Evolutionary conservation across 257 asterid genomes (phyloP), one percentile per base, ranked within the genome.

Genomic region (Fraxinus pennsylvanica): DNA sequence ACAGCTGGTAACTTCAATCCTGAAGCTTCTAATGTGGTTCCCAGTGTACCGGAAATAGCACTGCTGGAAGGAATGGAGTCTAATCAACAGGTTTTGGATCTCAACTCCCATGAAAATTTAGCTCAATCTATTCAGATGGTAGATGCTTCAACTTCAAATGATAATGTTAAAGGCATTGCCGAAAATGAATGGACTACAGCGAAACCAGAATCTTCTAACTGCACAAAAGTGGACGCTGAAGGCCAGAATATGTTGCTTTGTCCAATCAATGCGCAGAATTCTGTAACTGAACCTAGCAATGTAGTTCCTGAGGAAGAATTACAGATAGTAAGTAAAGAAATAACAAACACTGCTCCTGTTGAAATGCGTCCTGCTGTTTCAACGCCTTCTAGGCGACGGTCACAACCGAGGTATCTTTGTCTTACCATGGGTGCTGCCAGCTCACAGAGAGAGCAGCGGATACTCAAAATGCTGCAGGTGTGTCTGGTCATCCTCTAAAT

Each of bases 391-490:
- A 88, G 82, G 84, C 89, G 89, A 75, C 88, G 86, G 77, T 83
- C 93, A 29, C 43, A 75, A 81, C 85, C 38, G 32, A 87, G 72
- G 78, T 85, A 91, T 88, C 91, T 93, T 74, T 85, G 92, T 84
- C 93, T 87, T 80, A 78, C 86, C 27, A 47, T 87, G 66, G 80
- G 76, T 84, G 93, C 90, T 73, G 39, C 83, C 81, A 91, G 86
- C 75, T 77, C 87, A 73, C 87, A 59, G 85, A 91, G 97, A 87
- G 98, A 95, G 90, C 94, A 92, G 77, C 86, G 79, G 78, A 93
- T 95, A 86, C 93, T 91, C 81, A 81, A 90, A 80, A 80, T 91
- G 87, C 89, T 95, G 90, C 91, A 91, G 99, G 99, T 95, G 47
- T 82, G 86, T 79, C 45, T 73, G 68, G 71, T 74, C 29, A 47